Percentiles rank a stretch among this genome's conserved stretches.
phyloP scores from a whole-genome alignment of 1,284 basidiomycete genomes.

The Irpex rosettiformis region DNA sequence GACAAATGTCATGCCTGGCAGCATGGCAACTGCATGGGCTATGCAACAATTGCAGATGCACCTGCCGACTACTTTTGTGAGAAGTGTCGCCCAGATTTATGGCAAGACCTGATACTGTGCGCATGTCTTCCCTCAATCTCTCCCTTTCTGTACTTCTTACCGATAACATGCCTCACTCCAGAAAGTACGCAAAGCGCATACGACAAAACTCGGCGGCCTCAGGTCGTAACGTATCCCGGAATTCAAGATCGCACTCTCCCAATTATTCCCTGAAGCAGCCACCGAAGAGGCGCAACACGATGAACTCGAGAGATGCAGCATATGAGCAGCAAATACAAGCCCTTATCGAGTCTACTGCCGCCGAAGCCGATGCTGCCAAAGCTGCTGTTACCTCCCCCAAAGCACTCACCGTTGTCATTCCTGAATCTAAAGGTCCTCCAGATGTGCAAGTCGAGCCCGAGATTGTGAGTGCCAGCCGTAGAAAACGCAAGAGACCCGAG shows the following conservation, averaged over 20 bases:
- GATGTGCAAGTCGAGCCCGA: slow-evolving; percentile 46
- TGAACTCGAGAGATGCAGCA: slow-evolving; percentile 95
- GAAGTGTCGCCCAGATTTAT: slow-evolving; percentile 86
- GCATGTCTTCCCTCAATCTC: slow-evolving; percentile 25
- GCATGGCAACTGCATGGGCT: slow-evolving; percentile 96
- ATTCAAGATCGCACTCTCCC: slow-evolving; percentile 77
- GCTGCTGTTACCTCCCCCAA: slow-evolving; percentile 27
- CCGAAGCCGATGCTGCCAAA: slow-evolving; percentile 59
- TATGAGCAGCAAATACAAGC: slow-evolving; percentile 86
- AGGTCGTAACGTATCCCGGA: slow-evolving; percentile 40
- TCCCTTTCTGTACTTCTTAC: slow-evolving; percentile 9
- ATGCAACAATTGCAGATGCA: slow-evolving; percentile 80
- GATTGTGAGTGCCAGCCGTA: slow-evolving; percentile 40
- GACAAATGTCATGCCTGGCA: slow-evolving; percentile 98
- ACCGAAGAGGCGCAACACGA: slow-evolving; percentile 89
- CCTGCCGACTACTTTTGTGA: slow-evolving; percentile 92
- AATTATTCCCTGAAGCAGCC: slow-evolving; percentile 52
- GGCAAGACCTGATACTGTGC: slow-evolving; percentile 74
- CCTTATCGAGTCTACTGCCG: slow-evolving; percentile 67
- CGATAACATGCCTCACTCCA: slow-evolving; percentile 27
- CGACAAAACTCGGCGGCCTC: slow-evolving; percentile 65
- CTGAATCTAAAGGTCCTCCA: slow-evolving; percentile 21
- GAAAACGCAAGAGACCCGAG: slow-evolving; percentile 72
- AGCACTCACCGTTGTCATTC: slow-evolving; percentile 12
- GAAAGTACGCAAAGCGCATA: slow-evolving; percentile 57